Conservation (phyloP, 208 protist genomes). For the Leishmania turanica region DNA sequence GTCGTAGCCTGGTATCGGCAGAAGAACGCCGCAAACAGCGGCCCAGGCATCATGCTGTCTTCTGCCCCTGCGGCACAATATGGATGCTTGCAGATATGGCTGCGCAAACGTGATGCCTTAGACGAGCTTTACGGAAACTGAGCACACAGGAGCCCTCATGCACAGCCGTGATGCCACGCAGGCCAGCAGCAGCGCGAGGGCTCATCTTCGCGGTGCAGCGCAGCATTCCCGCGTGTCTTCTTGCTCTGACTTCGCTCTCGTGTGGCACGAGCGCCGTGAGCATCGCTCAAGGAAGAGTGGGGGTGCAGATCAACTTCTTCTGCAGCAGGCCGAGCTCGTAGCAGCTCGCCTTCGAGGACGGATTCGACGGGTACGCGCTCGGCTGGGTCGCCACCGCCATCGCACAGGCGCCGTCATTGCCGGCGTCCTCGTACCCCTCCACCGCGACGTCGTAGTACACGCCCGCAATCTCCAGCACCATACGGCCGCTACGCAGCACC, state of each 20-base stretch:
- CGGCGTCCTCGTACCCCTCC: constrained; percentile 41
- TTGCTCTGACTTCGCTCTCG: not conserved
- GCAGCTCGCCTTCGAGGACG: constrained; percentile 47
- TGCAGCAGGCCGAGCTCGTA: constrained; percentile 68
- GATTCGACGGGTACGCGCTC: constrained; percentile 36
- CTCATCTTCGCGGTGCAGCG: not conserved
- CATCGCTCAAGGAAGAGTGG: constrained; percentile 38
- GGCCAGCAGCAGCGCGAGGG: not conserved
- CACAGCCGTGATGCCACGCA: not conserved
- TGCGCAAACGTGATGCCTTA: not conserved
- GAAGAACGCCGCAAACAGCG: not conserved
- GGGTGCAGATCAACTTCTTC: constrained; percentile 83
- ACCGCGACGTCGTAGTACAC: constrained; percentile 80
- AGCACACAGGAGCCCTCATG: not conserved
- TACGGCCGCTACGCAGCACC: constrained; percentile 78
- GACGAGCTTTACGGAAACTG: not conserved
- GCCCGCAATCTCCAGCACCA: constrained; percentile 75
- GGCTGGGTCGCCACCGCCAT: constrained; percentile 56
- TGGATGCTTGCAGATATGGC: not conserved
- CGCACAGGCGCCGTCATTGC: constrained; percentile 41
- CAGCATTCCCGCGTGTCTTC: not conserved
- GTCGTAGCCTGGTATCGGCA: not conserved
- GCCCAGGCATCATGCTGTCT: too few relatives aligned
- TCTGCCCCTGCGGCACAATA: not conserved
- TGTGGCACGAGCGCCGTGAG: not conserved